Base-by-base conservation (phyloP, 2,329 filamentous ascomycete species). In the Zopfia rhizophila region DNA sequence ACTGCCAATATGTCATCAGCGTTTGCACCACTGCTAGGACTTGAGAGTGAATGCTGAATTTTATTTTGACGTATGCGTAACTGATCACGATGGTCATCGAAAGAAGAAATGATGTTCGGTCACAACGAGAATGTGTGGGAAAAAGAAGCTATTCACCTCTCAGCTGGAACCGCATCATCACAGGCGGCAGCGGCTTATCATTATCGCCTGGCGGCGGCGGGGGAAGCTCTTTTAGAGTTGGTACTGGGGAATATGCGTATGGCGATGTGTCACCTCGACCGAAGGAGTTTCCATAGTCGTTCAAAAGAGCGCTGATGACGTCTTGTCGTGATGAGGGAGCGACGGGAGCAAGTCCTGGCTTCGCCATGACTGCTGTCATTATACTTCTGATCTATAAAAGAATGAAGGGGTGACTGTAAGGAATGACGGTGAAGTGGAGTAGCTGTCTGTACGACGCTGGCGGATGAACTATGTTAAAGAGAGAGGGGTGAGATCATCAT, bases 221-320 rank as follows among this genome's bases (percentile, higher is more conserved):
- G 8, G 60, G 66, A 25, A 70, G 63, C 13, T 69, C 65, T 23
- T 69, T 69, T 21, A 61, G 41, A 11, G 60, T 42, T n/a, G 58
- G 53, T 36, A 56, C 50, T 12, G 63, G 58, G 19, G 65, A 64
- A 38, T 51, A 48, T 7, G 38, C 27, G 29, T 58, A 65, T 8
- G 60, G 51, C 23, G 58, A 65, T 18, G 48, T 49, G 25, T 61
- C 56, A 38, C 48, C 56, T 16, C 45, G 53, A n/a, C 48, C 56
- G 39, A 69, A 69, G 3, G 60, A 63, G 33, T 52, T 66, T 16
- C 63, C 66, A 53, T 73, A 73, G n/a, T 66, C 68, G 47, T 67
- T 68, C 30, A 73, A 53, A 29, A 73, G 55, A 42, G 66, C 63
- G 61, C 68, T 72, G 53, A 73, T 58, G 19, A 73, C 55, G 45